Evolutionary conservation across 192 early-diverging fungal genomes (phyloP).

Genomic region (Coemansia sp.): DNA sequence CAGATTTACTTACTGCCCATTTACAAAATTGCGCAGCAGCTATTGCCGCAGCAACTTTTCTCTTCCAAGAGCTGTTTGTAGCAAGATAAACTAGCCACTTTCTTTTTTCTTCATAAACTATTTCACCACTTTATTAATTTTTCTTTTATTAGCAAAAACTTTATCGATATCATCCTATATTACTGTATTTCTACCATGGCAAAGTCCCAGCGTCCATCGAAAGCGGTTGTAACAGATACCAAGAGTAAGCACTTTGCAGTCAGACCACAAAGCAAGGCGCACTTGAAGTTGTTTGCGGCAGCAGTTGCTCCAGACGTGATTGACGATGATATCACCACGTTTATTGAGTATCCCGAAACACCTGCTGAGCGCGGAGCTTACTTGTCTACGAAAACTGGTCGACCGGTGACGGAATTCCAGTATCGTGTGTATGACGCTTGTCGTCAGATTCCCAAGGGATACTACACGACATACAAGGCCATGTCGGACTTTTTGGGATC

Average conservation of each 20-base stretch:
- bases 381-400: slow-evolving; percentile 55
- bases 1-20: no score
- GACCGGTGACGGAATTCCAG: slow-evolving; percentile 66
- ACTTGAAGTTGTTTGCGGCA: slow-evolving; percentile 20
- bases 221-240: slow-evolving; percentile 6
- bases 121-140: no score
- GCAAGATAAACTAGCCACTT: no score
- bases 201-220: no score
- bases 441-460: slow-evolving; percentile 60
- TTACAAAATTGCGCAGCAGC: no score
- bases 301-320: slow-evolving; percentile 34
- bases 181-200: no score
- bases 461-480: slow-evolving; percentile 65
- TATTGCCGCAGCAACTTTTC: no score
- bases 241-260: slow-evolving; percentile 20
- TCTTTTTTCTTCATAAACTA: no score
- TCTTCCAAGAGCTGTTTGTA: no score
- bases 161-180: no score
- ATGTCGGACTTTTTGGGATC: slow-evolving; percentile 60
- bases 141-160: no score
- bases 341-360: slow-evolving; percentile 50
- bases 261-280: slow-evolving; percentile 27
- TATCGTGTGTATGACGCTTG: slow-evolving; percentile 69
- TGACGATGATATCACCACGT: slow-evolving; percentile 50
- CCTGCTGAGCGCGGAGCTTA: slow-evolving; percentile 42